phyloP scores from a whole-genome alignment of 441 rosid species.

The Brassica balearica region DNA sequence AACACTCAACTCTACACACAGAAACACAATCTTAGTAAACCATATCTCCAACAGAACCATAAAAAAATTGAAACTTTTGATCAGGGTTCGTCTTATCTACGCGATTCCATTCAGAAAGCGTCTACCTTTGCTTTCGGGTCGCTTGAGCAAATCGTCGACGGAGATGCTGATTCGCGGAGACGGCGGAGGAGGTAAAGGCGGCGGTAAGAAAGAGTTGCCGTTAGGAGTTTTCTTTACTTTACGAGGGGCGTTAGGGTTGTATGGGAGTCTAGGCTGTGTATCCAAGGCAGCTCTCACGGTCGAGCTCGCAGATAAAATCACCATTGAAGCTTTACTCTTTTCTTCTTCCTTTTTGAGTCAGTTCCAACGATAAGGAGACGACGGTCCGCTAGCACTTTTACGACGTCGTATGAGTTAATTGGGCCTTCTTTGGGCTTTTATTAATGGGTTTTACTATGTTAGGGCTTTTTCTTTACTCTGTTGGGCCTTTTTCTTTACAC shows the following conservation, averaged over 20 bases:
- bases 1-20: slow-evolving; percentile 37
- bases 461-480: background rate
- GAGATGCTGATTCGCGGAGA: slow-evolving; percentile 40
- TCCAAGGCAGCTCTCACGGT: slow-evolving; percentile 46
- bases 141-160: slow-evolving; percentile 44
- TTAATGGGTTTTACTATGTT: background rate
- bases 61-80: background rate
- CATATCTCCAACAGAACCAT: background rate
- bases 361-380: slow-evolving; percentile 35
- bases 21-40: slow-evolving; percentile 14
- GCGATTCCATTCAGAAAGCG: background rate
- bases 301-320: slow-evolving; percentile 45
- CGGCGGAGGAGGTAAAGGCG: slow-evolving; percentile 28
- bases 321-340: slow-evolving; percentile 27
- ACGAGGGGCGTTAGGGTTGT: slow-evolving; percentile 48
- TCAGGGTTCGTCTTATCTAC: background rate
- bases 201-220: slow-evolving; percentile 32
- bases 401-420: background rate
- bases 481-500: background rate
- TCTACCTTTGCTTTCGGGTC: slow-evolving; percentile 40
- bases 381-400: slow-evolving; percentile 10
- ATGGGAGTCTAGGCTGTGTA: slow-evolving; percentile 40
- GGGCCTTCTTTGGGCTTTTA: slow-evolving; percentile 11
- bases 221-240: slow-evolving; percentile 37
- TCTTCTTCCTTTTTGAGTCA: background rate